phyloP scores from a whole-genome alignment of 495 filamentous ascomycete species.

The Aspergillus sclerotioniger region DNA sequence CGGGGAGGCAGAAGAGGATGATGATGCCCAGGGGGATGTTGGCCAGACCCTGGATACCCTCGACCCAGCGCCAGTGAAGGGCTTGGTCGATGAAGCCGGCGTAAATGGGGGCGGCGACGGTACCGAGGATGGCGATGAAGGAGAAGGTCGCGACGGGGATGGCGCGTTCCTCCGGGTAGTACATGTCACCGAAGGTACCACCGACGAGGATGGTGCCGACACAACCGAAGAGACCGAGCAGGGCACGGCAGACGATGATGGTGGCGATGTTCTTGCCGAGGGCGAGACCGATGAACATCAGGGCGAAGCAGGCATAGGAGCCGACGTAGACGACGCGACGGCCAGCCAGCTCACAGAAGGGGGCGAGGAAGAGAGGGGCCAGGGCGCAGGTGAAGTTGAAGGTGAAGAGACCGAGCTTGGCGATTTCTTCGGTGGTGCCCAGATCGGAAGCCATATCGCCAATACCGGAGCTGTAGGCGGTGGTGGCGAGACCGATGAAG shows the following conservation, averaged over 20 bases:
- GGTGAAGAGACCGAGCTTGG: conserved; percentile 42
- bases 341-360: conserved; percentile 46
- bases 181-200: conserved; percentile 72
- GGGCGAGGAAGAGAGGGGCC: conserved; percentile 44
- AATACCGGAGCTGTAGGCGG: conserved; percentile 47
- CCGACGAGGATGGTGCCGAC: conserved; percentile 78
- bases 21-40: conserved; percentile 56
- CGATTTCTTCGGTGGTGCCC: conserved; percentile 32
- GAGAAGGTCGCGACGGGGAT: conserved; percentile 79
- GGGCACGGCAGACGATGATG: conserved; percentile 63
- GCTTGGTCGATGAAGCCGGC: conserved; percentile 70
- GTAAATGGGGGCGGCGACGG: conserved; percentile 67
- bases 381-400: conserved; percentile 44
- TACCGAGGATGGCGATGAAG: conserved; percentile 71
- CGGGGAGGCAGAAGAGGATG: conserved; percentile 56
- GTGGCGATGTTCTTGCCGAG: conserved; percentile 63
- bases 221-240: conserved; percentile 74
- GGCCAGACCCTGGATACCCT: conserved; percentile 76
- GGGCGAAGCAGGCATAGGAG: conserved; percentile 36
- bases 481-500: conserved; percentile 49
- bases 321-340: conserved; percentile 40
- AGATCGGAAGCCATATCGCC: conserved; percentile 37
- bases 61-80: conserved; percentile 76
- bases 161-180: conserved; percentile 69
- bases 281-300: conserved; percentile 44